Evolutionary conservation across 208 protist species (phyloP).

Genomic region (Trypanosoma lewisi): DNA sequence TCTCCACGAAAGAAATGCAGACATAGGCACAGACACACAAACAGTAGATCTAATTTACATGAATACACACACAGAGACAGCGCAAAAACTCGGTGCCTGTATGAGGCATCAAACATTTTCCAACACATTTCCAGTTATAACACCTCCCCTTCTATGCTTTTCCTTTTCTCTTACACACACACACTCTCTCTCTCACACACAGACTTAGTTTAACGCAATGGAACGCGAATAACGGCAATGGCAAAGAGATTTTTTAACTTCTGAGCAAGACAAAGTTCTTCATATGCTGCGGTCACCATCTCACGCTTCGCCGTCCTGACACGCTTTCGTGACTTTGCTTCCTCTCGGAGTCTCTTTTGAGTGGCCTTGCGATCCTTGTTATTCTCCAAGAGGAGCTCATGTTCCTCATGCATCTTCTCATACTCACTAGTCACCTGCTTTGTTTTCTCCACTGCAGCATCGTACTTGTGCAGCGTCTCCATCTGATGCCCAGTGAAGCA

Average conservation of each 20-base stretch:
- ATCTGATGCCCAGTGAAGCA: constrained; percentile 43
- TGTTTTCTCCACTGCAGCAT: constrained; percentile 26
- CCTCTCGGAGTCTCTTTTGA: constrained; percentile 26
- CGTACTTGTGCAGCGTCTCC: constrained; percentile 41
- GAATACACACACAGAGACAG: not conserved
- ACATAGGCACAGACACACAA: not conserved
- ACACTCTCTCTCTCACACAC: not conserved
- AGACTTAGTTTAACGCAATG: constrained; percentile 12
- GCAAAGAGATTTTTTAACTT: constrained; percentile 62
- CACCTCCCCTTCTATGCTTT: not conserved
- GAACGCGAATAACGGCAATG: constrained; percentile 48
- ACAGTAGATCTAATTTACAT: not conserved
- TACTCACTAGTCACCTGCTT: constrained; percentile 17
- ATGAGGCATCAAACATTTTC: not conserved
- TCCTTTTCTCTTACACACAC: not conserved
- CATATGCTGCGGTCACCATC: constrained; percentile 31
- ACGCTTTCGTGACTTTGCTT: constrained; percentile 25
- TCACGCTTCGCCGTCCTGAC: constrained; percentile 25
- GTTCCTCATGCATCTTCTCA: constrained; percentile 9
- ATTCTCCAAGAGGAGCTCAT: constrained; percentile 22
- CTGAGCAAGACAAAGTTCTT: constrained; percentile 30
- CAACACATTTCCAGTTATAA: not conserved
- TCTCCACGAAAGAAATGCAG: too few species aligned
- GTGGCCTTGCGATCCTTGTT: constrained; percentile 21
- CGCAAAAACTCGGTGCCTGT: too few species aligned